Conservation (phyloP, 1,284 basidiomycete species). For the Volvariella surrecta region DNA sequence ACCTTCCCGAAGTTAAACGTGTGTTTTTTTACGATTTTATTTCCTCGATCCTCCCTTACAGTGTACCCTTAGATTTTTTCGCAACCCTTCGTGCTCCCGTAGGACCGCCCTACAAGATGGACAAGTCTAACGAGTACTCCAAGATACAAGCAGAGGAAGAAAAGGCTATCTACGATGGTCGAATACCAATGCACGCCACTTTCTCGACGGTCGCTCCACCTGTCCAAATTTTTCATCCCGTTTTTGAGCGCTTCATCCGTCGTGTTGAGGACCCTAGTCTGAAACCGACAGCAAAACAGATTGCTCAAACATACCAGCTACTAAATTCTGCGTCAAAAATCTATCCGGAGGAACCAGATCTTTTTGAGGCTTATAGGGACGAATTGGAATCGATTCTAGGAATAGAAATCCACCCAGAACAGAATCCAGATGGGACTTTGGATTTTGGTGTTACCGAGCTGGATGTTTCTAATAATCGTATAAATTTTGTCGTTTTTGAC, state of each 20-base stretch:
- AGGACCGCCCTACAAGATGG: not conserved
- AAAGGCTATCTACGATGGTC: slow-evolving; percentile 2
- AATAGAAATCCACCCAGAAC: too few relatives aligned
- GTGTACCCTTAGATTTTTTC: not conserved
- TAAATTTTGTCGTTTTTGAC: too few relatives aligned
- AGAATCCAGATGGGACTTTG: too few relatives aligned
- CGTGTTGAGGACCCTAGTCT: slow-evolving; percentile 6
- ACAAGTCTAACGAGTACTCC: not conserved
- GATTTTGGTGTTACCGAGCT: too few relatives aligned
- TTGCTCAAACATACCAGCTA: too few relatives aligned
- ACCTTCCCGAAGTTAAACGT: slow-evolving; percentile 1
- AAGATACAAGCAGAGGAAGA: not conserved
- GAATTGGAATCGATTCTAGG: too few relatives aligned
- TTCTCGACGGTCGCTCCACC: slow-evolving; percentile 11
- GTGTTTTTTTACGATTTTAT: not conserved
- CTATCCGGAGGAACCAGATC: too few relatives aligned
- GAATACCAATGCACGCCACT: too few relatives aligned
- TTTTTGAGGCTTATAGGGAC: too few relatives aligned
- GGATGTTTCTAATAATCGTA: too few relatives aligned
- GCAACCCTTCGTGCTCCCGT: not conserved
- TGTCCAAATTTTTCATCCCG: slow-evolving; percentile 14
- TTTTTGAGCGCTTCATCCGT: slow-evolving; percentile 12
- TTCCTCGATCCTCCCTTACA: not conserved
- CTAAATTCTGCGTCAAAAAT: too few relatives aligned
- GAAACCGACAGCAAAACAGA: too few relatives aligned